Conservation (phyloP, 306 rosid genomes). For the Cicer pinnatifidum region DNA sequence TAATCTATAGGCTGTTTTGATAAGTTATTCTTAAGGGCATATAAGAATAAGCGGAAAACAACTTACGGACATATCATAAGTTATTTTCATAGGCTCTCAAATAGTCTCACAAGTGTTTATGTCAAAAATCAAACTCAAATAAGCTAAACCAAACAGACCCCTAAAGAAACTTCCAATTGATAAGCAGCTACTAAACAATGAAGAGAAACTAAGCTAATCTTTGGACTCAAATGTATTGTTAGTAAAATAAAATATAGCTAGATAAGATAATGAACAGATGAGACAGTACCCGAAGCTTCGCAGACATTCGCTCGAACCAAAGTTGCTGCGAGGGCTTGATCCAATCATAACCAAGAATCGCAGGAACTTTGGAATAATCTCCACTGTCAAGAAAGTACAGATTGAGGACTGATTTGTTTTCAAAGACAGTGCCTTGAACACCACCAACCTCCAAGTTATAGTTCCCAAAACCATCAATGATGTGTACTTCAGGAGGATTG, state of each 20-base stretch:
- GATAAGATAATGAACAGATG: slow-evolving; percentile 27
- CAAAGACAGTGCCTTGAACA: slow-evolving; percentile 66
- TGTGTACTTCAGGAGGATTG: slow-evolving; percentile 58
- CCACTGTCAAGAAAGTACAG: slow-evolving; percentile 93
- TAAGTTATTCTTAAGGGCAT: no score
- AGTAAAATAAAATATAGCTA: not conserved
- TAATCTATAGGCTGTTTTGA: no score
- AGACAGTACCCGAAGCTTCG: slow-evolving; percentile 62
- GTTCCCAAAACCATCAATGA: slow-evolving; percentile 88
- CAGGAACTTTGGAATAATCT: slow-evolving; percentile 71
- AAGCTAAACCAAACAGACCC: no score
- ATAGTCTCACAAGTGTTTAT: no score
- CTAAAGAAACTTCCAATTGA: no score
- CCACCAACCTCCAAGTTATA: slow-evolving; percentile 80
- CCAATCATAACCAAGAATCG: slow-evolving; percentile 78
- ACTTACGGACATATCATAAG: no score
- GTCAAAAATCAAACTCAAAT: no score
- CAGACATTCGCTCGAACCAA: slow-evolving; percentile 74
- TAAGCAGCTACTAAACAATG: no score
- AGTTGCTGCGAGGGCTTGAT: slow-evolving; percentile 87
- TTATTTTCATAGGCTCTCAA: no score
- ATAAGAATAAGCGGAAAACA: no score
- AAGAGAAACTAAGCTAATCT: no score
- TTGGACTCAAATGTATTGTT: no score
- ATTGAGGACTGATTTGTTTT: slow-evolving; percentile 83